Evolutionary conservation across 148 eudicot genomes (phyloP), one percentile per base, ranked within the genome.

Genomic region (Chenopodium berlandieri): DNA sequence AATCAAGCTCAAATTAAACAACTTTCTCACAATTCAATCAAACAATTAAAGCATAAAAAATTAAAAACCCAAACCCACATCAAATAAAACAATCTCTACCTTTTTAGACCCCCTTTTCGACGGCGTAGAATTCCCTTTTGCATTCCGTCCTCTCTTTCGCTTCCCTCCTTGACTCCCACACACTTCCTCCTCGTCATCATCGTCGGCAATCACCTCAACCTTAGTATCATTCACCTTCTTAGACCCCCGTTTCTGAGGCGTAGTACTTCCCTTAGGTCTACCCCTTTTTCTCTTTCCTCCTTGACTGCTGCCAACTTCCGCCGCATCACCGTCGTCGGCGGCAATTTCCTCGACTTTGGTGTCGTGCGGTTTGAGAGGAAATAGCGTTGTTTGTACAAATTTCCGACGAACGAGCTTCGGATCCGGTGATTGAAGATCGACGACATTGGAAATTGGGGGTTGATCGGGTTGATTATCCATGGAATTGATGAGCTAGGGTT

Each of bases 321-420:
- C 82, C n/a, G 70, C 83, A 31, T 84, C 90, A 27, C 76, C 87
- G 4, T 82, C 87, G 46, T 16, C 60, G 60, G 5, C 60, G 60
- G 60, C 14, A 4, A 16, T 68, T 81, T 63, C 62, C 62, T 74
- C 85, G 62, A 77, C 67, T 62, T 82, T 85, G 32, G 66, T 62
- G 14, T 56, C 89, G 23, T 80, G 89, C 44, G 91, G 81, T 47
- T 78, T 89, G 14, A 81, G 89, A 25, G 94, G 93, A 75, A 93
- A 94, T 74, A 94, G 75, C 60, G 92, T 94, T 78, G 93, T 85
- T 77, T 94, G 98, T 48, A 94, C 88, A 58, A 94, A 83, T 48
- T 92, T 80, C 79, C 97, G 89, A 77, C 90, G 89, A 37, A 80
- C 84, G 31, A 73, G 74, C 16, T 85, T 86, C 83, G 54, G 84